Evolutionary conservation across 2,329 filamentous ascomycete species (phyloP).

Genomic region (Shiraia sp.): DNA sequence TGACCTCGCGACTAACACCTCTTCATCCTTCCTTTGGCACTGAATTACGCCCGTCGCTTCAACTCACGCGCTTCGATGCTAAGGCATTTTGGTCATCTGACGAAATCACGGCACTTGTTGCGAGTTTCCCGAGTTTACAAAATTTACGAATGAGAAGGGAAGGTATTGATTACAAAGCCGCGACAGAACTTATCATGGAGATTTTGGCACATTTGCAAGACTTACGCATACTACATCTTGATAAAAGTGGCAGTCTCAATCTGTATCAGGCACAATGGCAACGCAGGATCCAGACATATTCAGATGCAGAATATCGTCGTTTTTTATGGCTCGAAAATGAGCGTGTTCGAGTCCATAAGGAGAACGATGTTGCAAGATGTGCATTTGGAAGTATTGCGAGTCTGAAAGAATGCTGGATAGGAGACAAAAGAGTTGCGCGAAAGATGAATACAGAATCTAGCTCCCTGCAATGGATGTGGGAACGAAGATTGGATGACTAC

Average conservation of each 20-base stretch:
- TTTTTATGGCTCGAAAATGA: slow-evolving; percentile 18
- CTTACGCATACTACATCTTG: slow-evolving; percentile 11
- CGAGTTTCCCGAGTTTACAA: slow-evolving; percentile 8
- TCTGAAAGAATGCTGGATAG: slow-evolving; percentile 18
- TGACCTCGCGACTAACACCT: slow-evolving; percentile 7
- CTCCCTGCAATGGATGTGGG: slow-evolving; percentile 17
- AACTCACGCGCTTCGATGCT: slow-evolving; percentile 13
- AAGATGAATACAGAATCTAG: not conserved
- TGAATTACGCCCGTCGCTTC: too few relatives aligned
- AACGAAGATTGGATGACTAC: too few relatives aligned
- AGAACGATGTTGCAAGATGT: slow-evolving; percentile 16
- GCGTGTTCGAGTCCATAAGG: slow-evolving; percentile 11
- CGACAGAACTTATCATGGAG: slow-evolving; percentile 9
- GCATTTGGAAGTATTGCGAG: slow-evolving; percentile 12
- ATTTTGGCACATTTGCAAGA: slow-evolving; percentile 7
- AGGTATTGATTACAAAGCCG: slow-evolving; percentile 17
- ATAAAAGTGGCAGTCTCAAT: slow-evolving; percentile 15
- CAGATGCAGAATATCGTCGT: slow-evolving; percentile 10
- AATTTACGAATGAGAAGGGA: slow-evolving; percentile 16
- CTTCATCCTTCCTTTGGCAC: too few relatives aligned
- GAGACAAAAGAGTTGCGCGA: slow-evolving; percentile 18
- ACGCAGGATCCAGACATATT: slow-evolving; percentile 12
- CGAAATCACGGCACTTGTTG: slow-evolving; percentile 12
- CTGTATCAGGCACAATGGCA: slow-evolving; percentile 20
- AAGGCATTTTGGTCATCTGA: slow-evolving; percentile 14